Evolutionary conservation across 108 stramenopile species (phyloP).

Genomic region (Nitzschia sp.): DNA sequence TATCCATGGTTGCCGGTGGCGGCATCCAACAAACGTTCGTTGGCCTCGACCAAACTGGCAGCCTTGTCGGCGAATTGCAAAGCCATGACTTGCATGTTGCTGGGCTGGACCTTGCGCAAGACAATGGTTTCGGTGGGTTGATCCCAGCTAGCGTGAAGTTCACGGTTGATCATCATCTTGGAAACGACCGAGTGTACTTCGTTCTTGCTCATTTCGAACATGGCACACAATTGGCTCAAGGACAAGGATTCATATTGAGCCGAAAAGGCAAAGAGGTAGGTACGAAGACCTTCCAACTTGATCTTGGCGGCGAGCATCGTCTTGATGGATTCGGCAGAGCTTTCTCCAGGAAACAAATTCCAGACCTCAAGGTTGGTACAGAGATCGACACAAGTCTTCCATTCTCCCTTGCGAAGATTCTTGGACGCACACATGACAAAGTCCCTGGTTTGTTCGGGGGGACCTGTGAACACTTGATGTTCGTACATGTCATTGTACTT

Average conservation of each 20-base stretch:
- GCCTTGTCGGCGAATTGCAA: constrained; percentile 93
- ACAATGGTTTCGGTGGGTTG: constrained; percentile 97
- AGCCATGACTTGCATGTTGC: constrained; percentile 88
- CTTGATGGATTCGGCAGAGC: constrained; percentile 68
- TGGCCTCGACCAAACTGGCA: constrained; percentile 87
- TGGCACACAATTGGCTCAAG: constrained; percentile 84
- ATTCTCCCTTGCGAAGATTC: constrained; percentile 89
- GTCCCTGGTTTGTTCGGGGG: constrained; percentile 97
- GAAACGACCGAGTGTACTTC: constrained; percentile 92
- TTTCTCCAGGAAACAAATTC: constrained; percentile 90
- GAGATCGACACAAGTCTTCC: constrained; percentile 86
- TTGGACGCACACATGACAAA: constrained; percentile 93
- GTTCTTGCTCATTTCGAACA: constrained; percentile 93
- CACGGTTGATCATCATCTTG: constrained; percentile 98
- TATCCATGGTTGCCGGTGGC: constrained; percentile 78
- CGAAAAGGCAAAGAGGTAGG: constrained; percentile 90
- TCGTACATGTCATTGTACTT: constrained; percentile 89
- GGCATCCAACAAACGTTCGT: constrained; percentile 93
- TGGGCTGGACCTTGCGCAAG: constrained; percentile 83
- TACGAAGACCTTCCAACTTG: constrained; percentile 94
- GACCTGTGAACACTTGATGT: constrained; percentile 96
- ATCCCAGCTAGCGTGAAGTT: constrained; percentile 96
- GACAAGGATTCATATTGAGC: constrained; percentile 91
- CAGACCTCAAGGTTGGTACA: constrained; percentile 87
- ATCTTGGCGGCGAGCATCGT: constrained; percentile 86